Percentiles rank a stretch among this genome's conserved stretches.
Evolutionary conservation across 495 filamentous ascomycete genomes (phyloP).

Genomic region (Neurospora sp.): DNA sequence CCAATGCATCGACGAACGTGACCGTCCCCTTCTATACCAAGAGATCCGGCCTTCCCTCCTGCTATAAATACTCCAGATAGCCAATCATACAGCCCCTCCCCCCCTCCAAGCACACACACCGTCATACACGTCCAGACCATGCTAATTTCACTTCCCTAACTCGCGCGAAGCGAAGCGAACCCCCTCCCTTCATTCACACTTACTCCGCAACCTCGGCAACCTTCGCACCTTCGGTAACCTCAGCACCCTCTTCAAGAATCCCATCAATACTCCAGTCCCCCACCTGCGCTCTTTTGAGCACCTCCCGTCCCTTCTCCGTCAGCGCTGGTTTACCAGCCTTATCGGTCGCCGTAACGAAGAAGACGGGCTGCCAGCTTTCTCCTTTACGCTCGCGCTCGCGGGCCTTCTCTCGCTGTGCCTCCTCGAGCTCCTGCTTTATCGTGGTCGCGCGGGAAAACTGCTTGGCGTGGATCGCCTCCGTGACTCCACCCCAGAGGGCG

Average conservation of each 20-base stretch:
- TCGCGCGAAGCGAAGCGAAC: too few relatives aligned
- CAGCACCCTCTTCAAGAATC: slow-evolving; percentile 14
- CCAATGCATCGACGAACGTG: neutral
- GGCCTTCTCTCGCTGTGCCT: slow-evolving; percentile 75
- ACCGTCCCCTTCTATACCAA: neutral
- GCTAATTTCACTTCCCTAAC: neutral
- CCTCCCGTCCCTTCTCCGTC: slow-evolving; percentile 63
- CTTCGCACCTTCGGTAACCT: neutral
- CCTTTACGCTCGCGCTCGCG: slow-evolving; percentile 59
- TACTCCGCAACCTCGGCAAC: neutral
- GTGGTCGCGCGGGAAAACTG: slow-evolving; percentile 77
- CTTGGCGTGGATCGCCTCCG: slow-evolving; percentile 73
- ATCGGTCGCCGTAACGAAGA: slow-evolving; percentile 69
- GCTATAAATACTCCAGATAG: neutral
- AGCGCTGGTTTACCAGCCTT: slow-evolving; percentile 69
- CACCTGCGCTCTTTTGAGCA: slow-evolving; percentile 56
- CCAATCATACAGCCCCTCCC: neutral
- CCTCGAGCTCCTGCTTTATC: slow-evolving; percentile 84
- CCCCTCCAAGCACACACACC: neutral
- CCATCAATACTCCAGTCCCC: slow-evolving; percentile 44
- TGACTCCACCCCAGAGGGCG: slow-evolving; percentile 79
- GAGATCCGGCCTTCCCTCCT: neutral
- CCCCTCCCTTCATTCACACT: neutral
- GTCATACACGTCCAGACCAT: neutral
- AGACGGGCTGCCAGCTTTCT: slow-evolving; percentile 73